A percentile compares a stretch with the other conserved stretches of the same genome.
phyloP scores from a whole-genome alignment of 192 early-diverging fungal species.

The Coemansia asiatica region DNA sequence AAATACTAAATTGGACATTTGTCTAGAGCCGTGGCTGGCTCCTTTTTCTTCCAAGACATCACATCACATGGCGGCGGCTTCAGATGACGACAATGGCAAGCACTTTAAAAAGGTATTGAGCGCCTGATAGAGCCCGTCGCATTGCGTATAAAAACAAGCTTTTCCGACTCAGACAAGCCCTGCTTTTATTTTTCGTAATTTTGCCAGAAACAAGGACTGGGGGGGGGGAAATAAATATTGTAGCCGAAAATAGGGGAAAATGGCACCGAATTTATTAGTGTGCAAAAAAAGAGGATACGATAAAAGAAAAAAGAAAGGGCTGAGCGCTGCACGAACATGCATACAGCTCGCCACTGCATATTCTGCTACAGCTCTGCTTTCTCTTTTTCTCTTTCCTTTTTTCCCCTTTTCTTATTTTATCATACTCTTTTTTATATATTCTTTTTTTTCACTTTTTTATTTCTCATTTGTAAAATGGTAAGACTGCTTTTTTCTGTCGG shows the following conservation, averaged over 20 bases:
- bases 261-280: too few species aligned
- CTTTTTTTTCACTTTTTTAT: not conserved
- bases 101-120: not conserved
- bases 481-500: not conserved
- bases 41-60: not conserved
- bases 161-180: not conserved
- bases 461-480: not conserved
- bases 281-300: too few species aligned
- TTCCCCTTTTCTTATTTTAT: constrained; percentile 6
- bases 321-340: too few species aligned
- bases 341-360: too few species aligned
- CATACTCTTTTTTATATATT: not conserved
- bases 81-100: constrained; percentile 1
- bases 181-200: not conserved
- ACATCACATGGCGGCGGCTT: not conserved
- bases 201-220: too few species aligned
- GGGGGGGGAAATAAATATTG: too few species aligned
- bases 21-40: not conserved
- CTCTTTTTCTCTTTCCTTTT: not conserved
- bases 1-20: not conserved
- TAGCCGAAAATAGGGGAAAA: too few species aligned
- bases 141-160: not conserved
- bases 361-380: not conserved
- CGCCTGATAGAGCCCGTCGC: not conserved
- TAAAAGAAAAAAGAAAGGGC: too few species aligned